These are phyloP conservation scores for Metrosideros polymorpha DNA, from an alignment of 441 rosid genomes.

Conservation along the genomic window DNA sequence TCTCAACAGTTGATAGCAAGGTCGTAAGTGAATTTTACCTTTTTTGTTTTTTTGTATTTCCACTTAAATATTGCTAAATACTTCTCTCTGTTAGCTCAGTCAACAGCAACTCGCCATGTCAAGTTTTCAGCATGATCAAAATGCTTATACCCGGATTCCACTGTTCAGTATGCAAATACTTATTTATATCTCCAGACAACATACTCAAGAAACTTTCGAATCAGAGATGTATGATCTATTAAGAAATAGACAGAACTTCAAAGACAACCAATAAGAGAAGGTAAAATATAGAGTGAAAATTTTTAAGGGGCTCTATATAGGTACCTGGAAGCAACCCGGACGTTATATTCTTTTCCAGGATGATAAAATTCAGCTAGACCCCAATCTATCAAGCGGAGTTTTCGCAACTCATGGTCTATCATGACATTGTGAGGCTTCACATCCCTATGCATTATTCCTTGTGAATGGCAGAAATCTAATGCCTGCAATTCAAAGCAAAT, in stretches of 20 bases:
- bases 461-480: conserved; percentile 90
- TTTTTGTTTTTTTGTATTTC: neutral
- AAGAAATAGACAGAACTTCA: neutral
- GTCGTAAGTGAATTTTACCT: neutral
- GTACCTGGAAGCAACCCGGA: conserved; percentile 96
- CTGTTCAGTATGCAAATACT: neutral
- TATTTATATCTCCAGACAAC: neutral
- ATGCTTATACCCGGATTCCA: neutral
- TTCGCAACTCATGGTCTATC: conserved; percentile 95
- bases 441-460: conserved; percentile 97
- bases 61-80: neutral
- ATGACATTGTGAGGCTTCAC: conserved; percentile 97
- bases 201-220: neutral
- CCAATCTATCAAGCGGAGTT: conserved; percentile 95
- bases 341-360: conserved; percentile 90
- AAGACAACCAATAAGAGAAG: neutral
- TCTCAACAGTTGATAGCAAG: neutral
- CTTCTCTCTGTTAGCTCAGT: neutral
- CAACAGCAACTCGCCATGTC: neutral
- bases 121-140: neutral
- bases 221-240: neutral
- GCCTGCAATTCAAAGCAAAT: conserved; percentile 44
- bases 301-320: neutral
- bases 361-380: conserved; percentile 98
- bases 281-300: neutral